Evolutionary conservation across 306 rosid species (phyloP).

Genomic region (Senna siamea): DNA sequence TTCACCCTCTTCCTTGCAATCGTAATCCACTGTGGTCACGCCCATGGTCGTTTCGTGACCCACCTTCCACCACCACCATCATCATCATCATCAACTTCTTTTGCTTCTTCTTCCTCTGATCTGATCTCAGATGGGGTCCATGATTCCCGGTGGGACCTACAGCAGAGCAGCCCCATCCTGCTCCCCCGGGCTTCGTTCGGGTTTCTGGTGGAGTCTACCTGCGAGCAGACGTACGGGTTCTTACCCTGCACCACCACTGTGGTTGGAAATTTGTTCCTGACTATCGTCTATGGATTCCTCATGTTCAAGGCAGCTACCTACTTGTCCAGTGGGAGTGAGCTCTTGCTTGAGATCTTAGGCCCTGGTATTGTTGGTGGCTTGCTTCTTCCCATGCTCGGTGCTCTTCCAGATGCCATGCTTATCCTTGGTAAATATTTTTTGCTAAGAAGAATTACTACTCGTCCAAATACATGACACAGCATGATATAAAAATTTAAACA

Average conservation of each 20-base stretch:
- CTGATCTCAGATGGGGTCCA: conserved; percentile 64
- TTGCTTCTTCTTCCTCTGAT: conserved; percentile 35
- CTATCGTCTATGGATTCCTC: conserved; percentile 66
- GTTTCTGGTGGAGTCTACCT: conserved; percentile 47
- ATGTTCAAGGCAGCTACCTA: conserved; percentile 78
- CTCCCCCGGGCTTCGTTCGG: conserved; percentile 4
- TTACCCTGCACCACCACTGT: conserved; percentile 73
- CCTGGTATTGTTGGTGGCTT: conserved; percentile 94
- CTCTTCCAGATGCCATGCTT: conserved; percentile 63
- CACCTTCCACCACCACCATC: conserved; percentile 4
- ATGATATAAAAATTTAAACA: too few species aligned
- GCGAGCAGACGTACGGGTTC: conserved; percentile 88
- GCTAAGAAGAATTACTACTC: too few species aligned
- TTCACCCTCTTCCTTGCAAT: conserved; percentile 38
- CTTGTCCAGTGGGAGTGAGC: conserved; percentile 81
- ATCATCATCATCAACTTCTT: background rate
- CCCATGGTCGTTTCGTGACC: conserved; percentile 44
- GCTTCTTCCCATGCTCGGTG: conserved; percentile 79
- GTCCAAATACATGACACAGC: too few species aligned
- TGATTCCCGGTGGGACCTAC: background rate
- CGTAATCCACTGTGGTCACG: conserved; percentile 49
- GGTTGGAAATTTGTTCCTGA: conserved; percentile 66
- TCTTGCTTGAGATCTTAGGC: conserved; percentile 86
- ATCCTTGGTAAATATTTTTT: conserved; percentile 45
- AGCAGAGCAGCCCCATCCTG: conserved; percentile 22